These are phyloP conservation scores for Handroanthus guayacan DNA, from an alignment of 257 asterid genomes.

Conservation along the genomic window DNA sequence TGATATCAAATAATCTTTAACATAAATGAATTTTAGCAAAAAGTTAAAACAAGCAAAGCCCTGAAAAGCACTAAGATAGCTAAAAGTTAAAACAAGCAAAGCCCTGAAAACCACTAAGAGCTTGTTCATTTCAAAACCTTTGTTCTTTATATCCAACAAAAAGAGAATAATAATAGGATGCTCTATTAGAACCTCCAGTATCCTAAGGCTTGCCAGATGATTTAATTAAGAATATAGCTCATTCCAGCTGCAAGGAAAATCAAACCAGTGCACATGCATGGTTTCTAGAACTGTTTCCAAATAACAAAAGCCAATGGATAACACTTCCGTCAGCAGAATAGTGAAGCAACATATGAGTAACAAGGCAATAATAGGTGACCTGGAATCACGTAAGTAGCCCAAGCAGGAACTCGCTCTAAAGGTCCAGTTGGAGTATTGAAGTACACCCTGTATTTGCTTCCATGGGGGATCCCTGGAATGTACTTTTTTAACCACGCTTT, in stretches of 20 bases:
- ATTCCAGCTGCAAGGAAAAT: slow-evolving; percentile 26
- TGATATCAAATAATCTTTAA: slow-evolving; percentile 9
- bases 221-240: slow-evolving; percentile 13
- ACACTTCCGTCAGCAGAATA: slow-evolving; percentile 20
- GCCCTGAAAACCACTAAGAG: neutral
- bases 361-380: slow-evolving; percentile 55
- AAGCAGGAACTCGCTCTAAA: slow-evolving; percentile 96
- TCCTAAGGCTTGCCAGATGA: slow-evolving; percentile 25
- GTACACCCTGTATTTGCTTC: slow-evolving; percentile 90
- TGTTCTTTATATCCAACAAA: neutral
- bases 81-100: slow-evolving; percentile 10
- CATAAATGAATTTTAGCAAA: slow-evolving; percentile 18
- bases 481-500: slow-evolving; percentile 93
- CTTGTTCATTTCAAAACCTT: slow-evolving; percentile 23
- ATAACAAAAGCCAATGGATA: slow-evolving; percentile 25
- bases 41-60: neutral
- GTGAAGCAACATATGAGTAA: slow-evolving; percentile 37
- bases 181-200: slow-evolving; percentile 26
- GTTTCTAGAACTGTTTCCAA: slow-evolving; percentile 3
- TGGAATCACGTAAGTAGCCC: slow-evolving; percentile 97
- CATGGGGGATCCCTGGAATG: slow-evolving; percentile 86
- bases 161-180: neutral
- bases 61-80: slow-evolving; percentile 7
- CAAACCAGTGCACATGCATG: slow-evolving; percentile 23
- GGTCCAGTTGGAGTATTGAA: slow-evolving; percentile 92